phyloP scores from a whole-genome alignment of 139 green algal genomes.

The Coelastrella sp. region DNA sequence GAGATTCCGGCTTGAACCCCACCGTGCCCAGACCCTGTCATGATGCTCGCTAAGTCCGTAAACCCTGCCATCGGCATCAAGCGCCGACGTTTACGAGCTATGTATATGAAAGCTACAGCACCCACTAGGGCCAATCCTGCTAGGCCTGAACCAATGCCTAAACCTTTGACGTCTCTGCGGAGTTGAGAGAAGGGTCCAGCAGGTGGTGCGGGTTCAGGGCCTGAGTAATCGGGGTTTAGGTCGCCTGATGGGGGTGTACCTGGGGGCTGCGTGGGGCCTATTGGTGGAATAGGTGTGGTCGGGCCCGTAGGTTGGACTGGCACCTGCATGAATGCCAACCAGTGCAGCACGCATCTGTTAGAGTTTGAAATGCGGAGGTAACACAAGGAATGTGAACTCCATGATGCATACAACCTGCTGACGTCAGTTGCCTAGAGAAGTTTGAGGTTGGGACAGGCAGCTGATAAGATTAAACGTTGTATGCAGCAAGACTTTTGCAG shows the following conservation, averaged over 20 bases:
- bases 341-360: no score
- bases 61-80: not conserved
- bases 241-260: not conserved
- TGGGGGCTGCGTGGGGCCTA: not conserved
- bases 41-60: not conserved
- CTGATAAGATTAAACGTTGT: no score
- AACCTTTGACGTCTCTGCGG: not conserved
- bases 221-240: not conserved
- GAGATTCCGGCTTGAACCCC: not conserved
- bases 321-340: no score
- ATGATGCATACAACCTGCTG: no score
- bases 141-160: not conserved
- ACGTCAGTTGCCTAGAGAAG: no score
- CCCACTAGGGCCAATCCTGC: not conserved
- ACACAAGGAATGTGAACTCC: no score
- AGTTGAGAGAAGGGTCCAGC: not conserved
- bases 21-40: not conserved
- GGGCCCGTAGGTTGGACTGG: no score
- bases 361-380: no score
- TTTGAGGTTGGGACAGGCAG: no score
- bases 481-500: no score
- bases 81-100: not conserved
- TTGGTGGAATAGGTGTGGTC: not conserved
- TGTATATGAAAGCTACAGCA: not conserved
- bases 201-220: not conserved